These are phyloP conservation scores for Syzygium aromaticum DNA, from an alignment of 345 rosid species.

Conservation along the genomic window DNA sequence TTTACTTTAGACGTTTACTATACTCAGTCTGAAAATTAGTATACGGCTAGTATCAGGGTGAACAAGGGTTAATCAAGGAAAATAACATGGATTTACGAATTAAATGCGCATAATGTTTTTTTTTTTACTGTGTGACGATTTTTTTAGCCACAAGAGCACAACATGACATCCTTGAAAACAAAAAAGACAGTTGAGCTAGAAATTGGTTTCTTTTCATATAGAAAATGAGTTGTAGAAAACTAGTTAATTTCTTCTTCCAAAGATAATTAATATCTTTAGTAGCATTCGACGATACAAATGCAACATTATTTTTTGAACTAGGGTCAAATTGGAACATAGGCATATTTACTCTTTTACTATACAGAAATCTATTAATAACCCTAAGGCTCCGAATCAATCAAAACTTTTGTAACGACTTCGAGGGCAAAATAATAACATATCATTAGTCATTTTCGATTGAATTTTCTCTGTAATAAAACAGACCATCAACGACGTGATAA, in stretches of 20 bases:
- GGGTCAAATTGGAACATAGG: background rate
- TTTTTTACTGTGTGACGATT: too few species aligned
- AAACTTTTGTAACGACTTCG: background rate
- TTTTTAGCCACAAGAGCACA: too few species aligned
- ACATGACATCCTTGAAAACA: too few species aligned
- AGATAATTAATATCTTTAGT: background rate
- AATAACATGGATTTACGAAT: background rate
- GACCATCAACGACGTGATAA: constrained; percentile 46
- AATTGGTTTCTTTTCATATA: too few species aligned
- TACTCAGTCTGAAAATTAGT: too few species aligned
- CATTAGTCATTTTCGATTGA: background rate
- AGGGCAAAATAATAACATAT: background rate
- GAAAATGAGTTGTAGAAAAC: background rate
- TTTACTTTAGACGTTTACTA: too few species aligned
- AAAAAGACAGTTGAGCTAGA: too few species aligned
- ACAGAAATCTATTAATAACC: background rate
- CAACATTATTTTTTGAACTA: background rate
- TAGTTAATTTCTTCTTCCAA: background rate
- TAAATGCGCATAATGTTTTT: too few species aligned
- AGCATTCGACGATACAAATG: background rate
- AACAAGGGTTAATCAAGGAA: too few species aligned
- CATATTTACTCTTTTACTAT: background rate
- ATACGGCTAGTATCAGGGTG: too few species aligned
- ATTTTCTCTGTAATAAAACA: background rate
- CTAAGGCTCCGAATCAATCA: background rate